Evolutionary conservation across 495 filamentous ascomycete genomes (phyloP), one percentile per base, ranked within the genome.

Genomic region (Thozetella sp.): DNA sequence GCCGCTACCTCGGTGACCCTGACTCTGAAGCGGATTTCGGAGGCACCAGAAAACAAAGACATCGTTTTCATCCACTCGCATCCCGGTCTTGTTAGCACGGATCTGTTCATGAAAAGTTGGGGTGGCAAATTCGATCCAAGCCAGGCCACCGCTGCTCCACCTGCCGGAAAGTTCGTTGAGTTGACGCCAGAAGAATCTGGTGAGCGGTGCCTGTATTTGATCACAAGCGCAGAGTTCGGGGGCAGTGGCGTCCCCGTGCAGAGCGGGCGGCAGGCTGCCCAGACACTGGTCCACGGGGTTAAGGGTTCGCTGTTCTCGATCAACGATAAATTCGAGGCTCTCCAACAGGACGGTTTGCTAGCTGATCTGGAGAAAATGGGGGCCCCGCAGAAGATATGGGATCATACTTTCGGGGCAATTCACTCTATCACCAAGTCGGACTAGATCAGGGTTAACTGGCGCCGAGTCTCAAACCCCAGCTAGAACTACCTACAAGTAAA

Each of bases 51-150:
- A 27, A 72, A 72, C 46, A 58, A 45, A 2, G 17, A 23, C 23
- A 56, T 72, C 22, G 45, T 55, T 23, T 72, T 72, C 67, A 64
- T 72, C 45, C 69, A 69, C 62, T 34, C 50, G 45, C 59, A 55
- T 56, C 67, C 69, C 22, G 69, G 69, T 11, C 48, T 53, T 25
- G 69, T 72, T 25, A 56, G 57, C 22, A 71, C 68, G n/a, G 66
- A 22, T 13, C 17, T 52, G 20, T 52, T 52, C 50, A 37, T 37
- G 30, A 37, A 37, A 15, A n/a, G n/a, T n/a, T n/a, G n/a, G n/a
- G n/a, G n/a, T n/a, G n/a, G n/a, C n/a, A n/a, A n/a, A n/a, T n/a
- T n/a, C n/a, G n/a, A n/a, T n/a, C n/a, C n/a, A n/a, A n/a, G n/a
- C n/a, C n/a, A n/a, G n/a, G n/a, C n/a, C n/a, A 37, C 15, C 30